These are phyloP conservation scores for Hymenoscyphus fraxineus DNA, from an alignment of 2,329 filamentous ascomycete genomes.

Conservation along the genomic window DNA sequence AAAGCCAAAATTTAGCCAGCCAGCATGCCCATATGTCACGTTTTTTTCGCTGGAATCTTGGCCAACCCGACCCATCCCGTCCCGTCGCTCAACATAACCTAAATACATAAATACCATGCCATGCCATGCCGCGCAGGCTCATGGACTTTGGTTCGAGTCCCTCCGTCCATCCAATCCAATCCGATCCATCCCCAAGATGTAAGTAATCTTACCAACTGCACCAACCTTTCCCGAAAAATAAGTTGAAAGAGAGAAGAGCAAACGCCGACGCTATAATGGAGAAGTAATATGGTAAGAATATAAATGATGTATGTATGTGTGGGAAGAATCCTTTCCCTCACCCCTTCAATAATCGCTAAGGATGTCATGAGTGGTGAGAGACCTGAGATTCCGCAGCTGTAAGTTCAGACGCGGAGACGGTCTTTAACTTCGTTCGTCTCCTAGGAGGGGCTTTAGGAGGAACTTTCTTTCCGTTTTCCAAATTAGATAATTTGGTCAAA, in stretches of 20 bases:
- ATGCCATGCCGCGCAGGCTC: too few species aligned
- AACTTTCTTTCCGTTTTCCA: conserved; percentile 31
- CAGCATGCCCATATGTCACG: neutral
- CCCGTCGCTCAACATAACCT: neutral
- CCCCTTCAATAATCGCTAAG: too few species aligned
- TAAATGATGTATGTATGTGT: neutral
- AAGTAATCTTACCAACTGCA: neutral
- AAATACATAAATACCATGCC: neutral
- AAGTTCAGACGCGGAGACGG: conserved; percentile 19
- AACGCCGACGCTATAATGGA: neutral
- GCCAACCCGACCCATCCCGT: neutral
- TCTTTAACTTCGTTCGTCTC: conserved; percentile 33
- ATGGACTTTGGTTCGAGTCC: too few species aligned
- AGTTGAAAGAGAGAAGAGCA: neutral
- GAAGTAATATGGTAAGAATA: neutral
- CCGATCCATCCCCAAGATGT: too few species aligned
- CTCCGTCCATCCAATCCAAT: neutral
- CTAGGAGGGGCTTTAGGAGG: conserved; percentile 35
- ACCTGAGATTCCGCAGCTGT: neutral
- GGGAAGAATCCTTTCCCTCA: neutral
- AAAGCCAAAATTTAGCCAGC: neutral
- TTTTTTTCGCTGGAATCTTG: neutral
- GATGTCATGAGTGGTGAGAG: neutral
- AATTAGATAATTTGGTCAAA: neutral
- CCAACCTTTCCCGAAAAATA: neutral